Conservation (phyloP, 495 filamentous ascomycete species). For the Annulohypoxylon bovei region DNA sequence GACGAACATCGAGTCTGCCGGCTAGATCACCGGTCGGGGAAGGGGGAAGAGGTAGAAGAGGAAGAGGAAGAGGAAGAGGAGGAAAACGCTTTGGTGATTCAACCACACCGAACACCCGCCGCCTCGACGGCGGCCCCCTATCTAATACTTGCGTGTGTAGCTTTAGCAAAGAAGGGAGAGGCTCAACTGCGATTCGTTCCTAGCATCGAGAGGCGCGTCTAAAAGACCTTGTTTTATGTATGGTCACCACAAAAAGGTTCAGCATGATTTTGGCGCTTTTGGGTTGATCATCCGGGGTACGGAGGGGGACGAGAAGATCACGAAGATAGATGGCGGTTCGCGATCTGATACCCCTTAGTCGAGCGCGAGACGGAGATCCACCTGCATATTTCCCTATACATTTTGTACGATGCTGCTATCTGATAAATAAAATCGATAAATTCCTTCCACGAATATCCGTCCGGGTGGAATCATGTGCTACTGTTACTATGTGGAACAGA, state of each 20-base stretch:
- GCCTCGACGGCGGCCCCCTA: background rate
- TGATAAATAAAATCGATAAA: background rate
- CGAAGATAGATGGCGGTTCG: slow-evolving; percentile 10
- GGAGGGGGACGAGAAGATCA: background rate
- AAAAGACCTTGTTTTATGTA: slow-evolving; percentile 19
- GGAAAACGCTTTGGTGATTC: slow-evolving; percentile 17
- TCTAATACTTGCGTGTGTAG: slow-evolving; percentile 5
- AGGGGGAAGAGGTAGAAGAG: too few relatives aligned
- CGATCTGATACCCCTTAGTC: slow-evolving; percentile 30
- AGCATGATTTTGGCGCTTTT: slow-evolving; percentile 35
- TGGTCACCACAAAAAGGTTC: slow-evolving; percentile 28
- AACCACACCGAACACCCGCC: slow-evolving; percentile 14
- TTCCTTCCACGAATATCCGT: background rate
- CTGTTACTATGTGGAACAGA: background rate
- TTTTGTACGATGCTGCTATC: slow-evolving; percentile 23
- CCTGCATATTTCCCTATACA: slow-evolving; percentile 19
- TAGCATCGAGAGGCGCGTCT: slow-evolving; percentile 14
- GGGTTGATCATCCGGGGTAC: slow-evolving; percentile 5
- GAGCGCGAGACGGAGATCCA: background rate
- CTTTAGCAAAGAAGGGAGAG: background rate
- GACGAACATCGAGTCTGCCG: background rate
- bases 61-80: background rate
- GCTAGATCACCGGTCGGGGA: too few relatives aligned
- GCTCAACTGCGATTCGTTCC: slow-evolving; percentile 29
- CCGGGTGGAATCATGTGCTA: background rate